A percentile compares a stretch with the other conserved stretches of the same genome.
phyloP scores from a whole-genome alignment of 129 eudicot genomes.

The sunflower (Helianthus annuus) region DNA sequence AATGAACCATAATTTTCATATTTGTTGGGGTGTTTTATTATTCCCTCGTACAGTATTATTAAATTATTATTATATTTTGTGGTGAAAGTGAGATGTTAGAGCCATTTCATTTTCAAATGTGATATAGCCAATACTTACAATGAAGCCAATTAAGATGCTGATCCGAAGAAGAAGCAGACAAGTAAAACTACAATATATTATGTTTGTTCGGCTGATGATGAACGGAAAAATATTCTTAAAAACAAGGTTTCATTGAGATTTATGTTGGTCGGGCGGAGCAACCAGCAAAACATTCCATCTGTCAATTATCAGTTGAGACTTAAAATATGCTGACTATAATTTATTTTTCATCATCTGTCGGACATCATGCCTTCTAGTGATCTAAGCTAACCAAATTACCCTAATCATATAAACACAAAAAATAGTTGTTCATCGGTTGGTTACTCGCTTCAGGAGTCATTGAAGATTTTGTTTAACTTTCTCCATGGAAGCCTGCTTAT shows the following conservation, averaged over 20 bases:
- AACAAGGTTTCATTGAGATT: slow-evolving; percentile 35
- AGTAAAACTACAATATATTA: slow-evolving; percentile 11
- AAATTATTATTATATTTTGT: slow-evolving; percentile 2
- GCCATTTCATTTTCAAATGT: slow-evolving; percentile 19
- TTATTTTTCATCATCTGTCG: neutral
- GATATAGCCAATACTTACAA: slow-evolving; percentile 23
- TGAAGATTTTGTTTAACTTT: neutral
- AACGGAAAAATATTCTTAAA: slow-evolving; percentile 15
- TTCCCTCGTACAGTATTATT: neutral
- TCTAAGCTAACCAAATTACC: slow-evolving; percentile 15
- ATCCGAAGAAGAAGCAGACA: slow-evolving; percentile 36
- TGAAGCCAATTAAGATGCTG: slow-evolving; percentile 18
- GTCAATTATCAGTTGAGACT: slow-evolving; percentile 23
- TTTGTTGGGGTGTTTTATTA: too few species aligned
- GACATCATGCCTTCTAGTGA: slow-evolving; percentile 12
- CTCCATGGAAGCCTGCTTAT: slow-evolving; percentile 25
- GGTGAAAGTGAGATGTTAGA: slow-evolving; percentile 19
- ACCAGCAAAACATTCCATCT: slow-evolving; percentile 36
- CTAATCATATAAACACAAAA: slow-evolving; percentile 9
- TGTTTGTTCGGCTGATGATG: slow-evolving; percentile 21
- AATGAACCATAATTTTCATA: too few species aligned
- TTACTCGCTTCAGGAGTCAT: too few species aligned
- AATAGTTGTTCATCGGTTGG: neutral
- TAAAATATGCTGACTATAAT: slow-evolving; percentile 2
- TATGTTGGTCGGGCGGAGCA: slow-evolving; percentile 43